Evolutionary conservation across 495 filamentous ascomycete genomes (phyloP).

Genomic region (Penicillium salamii): DNA sequence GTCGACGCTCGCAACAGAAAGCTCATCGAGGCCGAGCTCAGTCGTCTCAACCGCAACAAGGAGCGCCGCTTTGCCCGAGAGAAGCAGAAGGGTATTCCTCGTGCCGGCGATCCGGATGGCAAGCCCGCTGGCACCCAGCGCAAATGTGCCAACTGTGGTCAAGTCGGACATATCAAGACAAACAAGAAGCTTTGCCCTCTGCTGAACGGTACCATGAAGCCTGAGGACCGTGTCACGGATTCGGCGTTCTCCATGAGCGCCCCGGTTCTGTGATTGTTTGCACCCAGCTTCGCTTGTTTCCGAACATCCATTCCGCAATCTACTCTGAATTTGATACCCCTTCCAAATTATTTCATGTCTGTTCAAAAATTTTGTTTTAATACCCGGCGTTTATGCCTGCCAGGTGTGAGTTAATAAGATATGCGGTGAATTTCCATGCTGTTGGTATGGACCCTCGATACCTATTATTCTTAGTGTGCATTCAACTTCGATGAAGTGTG

Average conservation of each 20-base stretch:
- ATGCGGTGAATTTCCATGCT: neutral
- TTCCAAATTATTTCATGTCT: neutral
- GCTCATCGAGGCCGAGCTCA: slow-evolving; percentile 69
- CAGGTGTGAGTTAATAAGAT: neutral
- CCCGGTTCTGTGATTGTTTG: slow-evolving; percentile 28
- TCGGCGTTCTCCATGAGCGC: slow-evolving; percentile 54
- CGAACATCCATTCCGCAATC: neutral
- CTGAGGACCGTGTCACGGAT: slow-evolving; percentile 57
- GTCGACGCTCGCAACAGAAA: slow-evolving; percentile 59
- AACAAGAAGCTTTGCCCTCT: slow-evolving; percentile 97
- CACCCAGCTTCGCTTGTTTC: neutral
- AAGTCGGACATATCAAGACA: slow-evolving; percentile 97
- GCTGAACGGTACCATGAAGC: slow-evolving; percentile 81
- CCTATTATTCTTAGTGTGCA: neutral
- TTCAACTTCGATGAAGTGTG: neutral
- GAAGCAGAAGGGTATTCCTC: slow-evolving; percentile 69
- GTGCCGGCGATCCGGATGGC: slow-evolving; percentile 40
- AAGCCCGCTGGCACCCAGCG: slow-evolving; percentile 70
- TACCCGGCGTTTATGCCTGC: slow-evolving; percentile 1
- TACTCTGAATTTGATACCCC: slow-evolving; percentile 15
- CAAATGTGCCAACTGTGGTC: slow-evolving; percentile 96
- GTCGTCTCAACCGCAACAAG: slow-evolving; percentile 82
- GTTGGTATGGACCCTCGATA: neutral
- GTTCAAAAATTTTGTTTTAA: neutral
- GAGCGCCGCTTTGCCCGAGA: slow-evolving; percentile 89